Conservation (phyloP, 768 basidiomycete species). For the Terana coerulea region DNA sequence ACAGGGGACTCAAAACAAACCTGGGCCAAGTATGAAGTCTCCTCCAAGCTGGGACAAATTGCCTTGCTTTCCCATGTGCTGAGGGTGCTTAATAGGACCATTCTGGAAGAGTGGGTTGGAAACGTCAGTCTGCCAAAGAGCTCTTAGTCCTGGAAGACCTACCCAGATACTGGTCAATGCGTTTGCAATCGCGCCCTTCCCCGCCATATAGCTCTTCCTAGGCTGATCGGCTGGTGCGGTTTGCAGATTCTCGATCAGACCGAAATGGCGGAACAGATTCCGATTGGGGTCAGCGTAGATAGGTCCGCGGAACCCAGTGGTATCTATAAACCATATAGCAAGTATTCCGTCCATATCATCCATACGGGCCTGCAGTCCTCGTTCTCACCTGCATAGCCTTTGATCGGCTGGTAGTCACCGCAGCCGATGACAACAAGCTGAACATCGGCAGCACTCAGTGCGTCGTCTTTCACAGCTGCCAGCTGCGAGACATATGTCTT, state of each 20-base stretch:
- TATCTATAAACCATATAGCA: slow-evolving; percentile 25
- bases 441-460: slow-evolving; percentile 35
- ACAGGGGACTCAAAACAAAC: slow-evolving; percentile 27
- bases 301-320: slow-evolving; percentile 38
- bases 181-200: slow-evolving; percentile 26
- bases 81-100: slow-evolving; percentile 35
- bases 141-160: too few relatives aligned
- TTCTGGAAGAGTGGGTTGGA: slow-evolving; percentile 1
- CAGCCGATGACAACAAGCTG: slow-evolving; percentile 56
- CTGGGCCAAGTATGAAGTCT: slow-evolving; percentile 60
- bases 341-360: not conserved
- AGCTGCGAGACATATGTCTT: slow-evolving; percentile 50
- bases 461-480: slow-evolving; percentile 35
- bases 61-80: slow-evolving; percentile 56
- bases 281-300: slow-evolving; percentile 69
- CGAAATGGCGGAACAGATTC: slow-evolving; percentile 53
- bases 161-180: slow-evolving; percentile 44
- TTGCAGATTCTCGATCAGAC: slow-evolving; percentile 50
- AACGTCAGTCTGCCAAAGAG: not conserved
- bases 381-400: slow-evolving; percentile 41
- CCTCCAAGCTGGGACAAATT: slow-evolving; percentile 60
- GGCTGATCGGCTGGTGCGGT: slow-evolving; percentile 41
- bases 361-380: too few relatives aligned
- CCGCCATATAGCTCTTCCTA: slow-evolving; percentile 44
- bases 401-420: slow-evolving; percentile 51